phyloP scores from a whole-genome alignment of 345 rosid genomes.

The Linum usitatissimum region DNA sequence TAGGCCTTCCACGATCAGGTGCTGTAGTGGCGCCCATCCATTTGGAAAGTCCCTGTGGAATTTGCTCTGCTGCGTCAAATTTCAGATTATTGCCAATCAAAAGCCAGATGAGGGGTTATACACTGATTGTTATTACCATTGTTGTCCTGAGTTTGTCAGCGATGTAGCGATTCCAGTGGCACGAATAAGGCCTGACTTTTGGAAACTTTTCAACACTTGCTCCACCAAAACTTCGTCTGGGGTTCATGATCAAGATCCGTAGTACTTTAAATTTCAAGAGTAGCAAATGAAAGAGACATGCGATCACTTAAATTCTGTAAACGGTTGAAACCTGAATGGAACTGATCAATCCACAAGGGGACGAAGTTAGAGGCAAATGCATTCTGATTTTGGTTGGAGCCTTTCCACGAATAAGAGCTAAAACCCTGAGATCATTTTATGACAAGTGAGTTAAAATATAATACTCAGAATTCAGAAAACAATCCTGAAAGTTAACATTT shows the following conservation, averaged over 20 bases:
- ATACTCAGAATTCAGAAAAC: neutral
- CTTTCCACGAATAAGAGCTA: conserved; percentile 36
- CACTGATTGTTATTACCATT: conserved; percentile 45
- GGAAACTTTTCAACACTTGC: conserved; percentile 41
- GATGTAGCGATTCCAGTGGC: conserved; percentile 71
- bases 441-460: neutral
- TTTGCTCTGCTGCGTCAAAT: neutral
- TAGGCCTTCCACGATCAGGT: conserved; percentile 66
- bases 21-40: conserved; percentile 93
- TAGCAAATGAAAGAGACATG: neutral
- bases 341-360: conserved; percentile 66
- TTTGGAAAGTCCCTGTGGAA: conserved; percentile 75
- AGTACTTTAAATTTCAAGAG: neutral
- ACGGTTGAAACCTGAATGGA: conserved; percentile 49
- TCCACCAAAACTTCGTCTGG: conserved; percentile 49
- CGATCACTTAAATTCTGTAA: neutral
- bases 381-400: conserved; percentile 49
- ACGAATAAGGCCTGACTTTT: conserved; percentile 53
- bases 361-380: conserved; percentile 69
- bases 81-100: neutral
- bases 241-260: conserved; percentile 11
- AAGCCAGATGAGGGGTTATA: neutral
- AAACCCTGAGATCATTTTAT: conserved; percentile 25
- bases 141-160: conserved; percentile 51
- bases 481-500: neutral